Base-by-base conservation (phyloP, 805 yeast genomes). In the Candida boleticola region DNA sequence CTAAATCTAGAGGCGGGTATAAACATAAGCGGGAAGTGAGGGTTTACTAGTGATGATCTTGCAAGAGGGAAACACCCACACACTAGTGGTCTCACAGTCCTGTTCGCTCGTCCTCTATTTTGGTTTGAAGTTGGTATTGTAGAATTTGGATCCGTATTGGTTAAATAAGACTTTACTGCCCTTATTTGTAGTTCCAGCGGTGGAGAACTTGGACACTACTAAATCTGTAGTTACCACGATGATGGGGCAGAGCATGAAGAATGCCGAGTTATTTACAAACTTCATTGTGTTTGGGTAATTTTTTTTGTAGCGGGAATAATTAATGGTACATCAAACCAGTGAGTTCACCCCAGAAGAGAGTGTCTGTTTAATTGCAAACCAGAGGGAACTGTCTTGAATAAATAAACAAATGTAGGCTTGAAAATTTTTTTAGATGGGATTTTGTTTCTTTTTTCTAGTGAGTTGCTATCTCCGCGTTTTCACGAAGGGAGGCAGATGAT, bases 201-300 rank as follows among this genome's bases (percentile, higher is more conserved):
- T 36, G 32, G 39, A 17, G 17, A 31, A 38, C 18, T 30, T 29
- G 11, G 36, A 29, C 5, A 38, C 41, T 3, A 39, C 33, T 16
- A 39, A 19, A 10, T 32, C 42, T 14, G 42, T 32, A 25, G 38
- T 33, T 11, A 32, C 20, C 14, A 34, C 39, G 16, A 40, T 23
- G 2, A 22, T 31, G 25, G 41, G 41, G 18, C 36, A 20, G 13
- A 38, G 35, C 18, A 38, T 19, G 36, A 38, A 38, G 14, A 38
- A 13, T 21, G 22, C 39, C n/a, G 39, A 36, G 19, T 36, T 36
- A 27, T 18, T 36, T 9, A 23, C 39, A 25, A 36, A 36, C 31
- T 36, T 36, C 39, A 36, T 36, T 9, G 17, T 14, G 11, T 13
- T n/a, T 33, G 25, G 5, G 23, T 21, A 23, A n/a, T n/a, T n/a